Evolutionary conservation across 768 basidiomycete species (phyloP).

Genomic region (Kockovaella imperatae): DNA sequence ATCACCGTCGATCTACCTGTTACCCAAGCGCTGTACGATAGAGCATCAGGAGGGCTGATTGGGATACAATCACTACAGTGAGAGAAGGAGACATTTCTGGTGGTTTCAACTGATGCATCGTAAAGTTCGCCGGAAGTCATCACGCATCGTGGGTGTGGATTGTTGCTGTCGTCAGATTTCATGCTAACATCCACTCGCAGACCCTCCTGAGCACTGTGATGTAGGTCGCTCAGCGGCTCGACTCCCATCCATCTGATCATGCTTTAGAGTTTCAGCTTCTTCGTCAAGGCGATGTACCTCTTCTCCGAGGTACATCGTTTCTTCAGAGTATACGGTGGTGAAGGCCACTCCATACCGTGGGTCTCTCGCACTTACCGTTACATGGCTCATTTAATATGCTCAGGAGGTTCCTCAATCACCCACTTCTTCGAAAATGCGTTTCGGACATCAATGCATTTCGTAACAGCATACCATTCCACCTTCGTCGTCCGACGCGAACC

Average conservation of each 20-base stretch:
- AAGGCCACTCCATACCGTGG: constrained; percentile 16
- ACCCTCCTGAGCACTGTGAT: constrained; percentile 25
- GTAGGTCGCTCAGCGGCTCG: constrained; percentile 12
- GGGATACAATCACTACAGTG: constrained; percentile 26
- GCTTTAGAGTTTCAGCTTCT: constrained; percentile 14
- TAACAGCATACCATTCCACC: constrained; percentile 22
- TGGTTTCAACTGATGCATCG: background rate
- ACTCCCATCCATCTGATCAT: background rate
- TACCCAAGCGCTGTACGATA: constrained; percentile 20
- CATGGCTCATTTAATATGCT: background rate
- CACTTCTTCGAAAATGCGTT: constrained; percentile 13
- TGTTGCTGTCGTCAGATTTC: background rate
- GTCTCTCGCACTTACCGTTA: background rate
- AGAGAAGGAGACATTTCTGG: constrained; percentile 1
- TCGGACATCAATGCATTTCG: constrained; percentile 31
- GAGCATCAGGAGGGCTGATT: constrained; percentile 11
- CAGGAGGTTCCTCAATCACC: constrained; percentile 13
- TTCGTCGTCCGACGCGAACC: constrained; percentile 20
- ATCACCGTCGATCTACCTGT: constrained; percentile 34
- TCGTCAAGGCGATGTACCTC: constrained; percentile 30
- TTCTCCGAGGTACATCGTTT: constrained; percentile 21
- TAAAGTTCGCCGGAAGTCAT: constrained; percentile 3
- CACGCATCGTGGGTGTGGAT: background rate
- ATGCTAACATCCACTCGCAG: constrained; percentile 1
- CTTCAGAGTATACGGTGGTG: constrained; percentile 23